These are phyloP conservation scores for Cetraspora pellucida DNA, from an alignment of 192 early-diverging fungal species.

Conservation along the genomic window DNA sequence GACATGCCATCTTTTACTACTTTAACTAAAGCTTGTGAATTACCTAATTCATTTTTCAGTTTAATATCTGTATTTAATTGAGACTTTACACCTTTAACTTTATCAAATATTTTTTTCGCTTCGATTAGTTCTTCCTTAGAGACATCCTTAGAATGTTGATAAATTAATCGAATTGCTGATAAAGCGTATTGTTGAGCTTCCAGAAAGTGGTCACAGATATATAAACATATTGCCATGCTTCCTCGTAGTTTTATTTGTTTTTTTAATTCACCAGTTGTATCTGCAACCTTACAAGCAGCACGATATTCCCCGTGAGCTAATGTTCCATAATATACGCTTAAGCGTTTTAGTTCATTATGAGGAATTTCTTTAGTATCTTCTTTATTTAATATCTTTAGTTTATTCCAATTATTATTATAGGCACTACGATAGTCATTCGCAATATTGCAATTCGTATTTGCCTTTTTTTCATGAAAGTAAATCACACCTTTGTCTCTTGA, in stretches of 20 bases:
- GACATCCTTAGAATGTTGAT: neutral
- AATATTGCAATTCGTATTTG: neutral
- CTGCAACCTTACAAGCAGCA: constrained; percentile 5
- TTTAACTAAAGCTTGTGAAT: neutral
- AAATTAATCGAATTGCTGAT: neutral
- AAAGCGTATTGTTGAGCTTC: constrained; percentile 17
- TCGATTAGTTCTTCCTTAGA: neutral
- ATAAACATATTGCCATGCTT: constrained; percentile 8
- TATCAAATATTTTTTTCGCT: constrained; percentile 8
- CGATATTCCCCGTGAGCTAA: neutral
- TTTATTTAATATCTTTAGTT: constrained; percentile 5
- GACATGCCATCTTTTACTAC: neutral
- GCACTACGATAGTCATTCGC: constrained; percentile 7
- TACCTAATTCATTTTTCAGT: neutral
- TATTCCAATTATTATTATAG: neutral
- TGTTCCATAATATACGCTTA: neutral
- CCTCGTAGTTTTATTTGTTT: constrained; percentile 12
- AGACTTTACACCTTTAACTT: neutral
- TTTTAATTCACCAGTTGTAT: neutral
- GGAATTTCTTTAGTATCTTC: neutral
- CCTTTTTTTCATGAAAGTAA: constrained; percentile 5
- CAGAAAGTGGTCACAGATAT: neutral
- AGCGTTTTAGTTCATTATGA: neutral
- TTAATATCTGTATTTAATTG: neutral
- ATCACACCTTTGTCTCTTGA: neutral